These are phyloP conservation scores for Roridomyces roridus DNA, from an alignment of 768 basidiomycete genomes.

Conservation along the genomic window DNA sequence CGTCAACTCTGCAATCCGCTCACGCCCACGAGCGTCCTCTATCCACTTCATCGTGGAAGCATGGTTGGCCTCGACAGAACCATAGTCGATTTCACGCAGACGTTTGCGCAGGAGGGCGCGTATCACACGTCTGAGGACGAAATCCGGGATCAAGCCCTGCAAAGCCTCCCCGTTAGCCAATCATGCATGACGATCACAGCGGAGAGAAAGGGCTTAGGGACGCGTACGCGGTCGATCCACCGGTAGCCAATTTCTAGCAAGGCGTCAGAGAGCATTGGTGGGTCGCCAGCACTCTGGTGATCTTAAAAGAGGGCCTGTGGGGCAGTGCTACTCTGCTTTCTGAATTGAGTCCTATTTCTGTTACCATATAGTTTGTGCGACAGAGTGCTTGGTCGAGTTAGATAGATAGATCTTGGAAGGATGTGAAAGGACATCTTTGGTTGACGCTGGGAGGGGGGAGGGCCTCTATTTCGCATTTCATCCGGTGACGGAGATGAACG, in stretches of 20 bases:
- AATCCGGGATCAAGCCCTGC: conserved; percentile 71
- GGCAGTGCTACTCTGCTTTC: no score
- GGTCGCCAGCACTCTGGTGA: no score
- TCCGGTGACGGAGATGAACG: no score
- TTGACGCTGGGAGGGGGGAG: no score
- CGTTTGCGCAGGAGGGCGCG: conserved; percentile 33
- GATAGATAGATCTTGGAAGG: no score
- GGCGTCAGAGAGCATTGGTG: conserved; percentile 25
- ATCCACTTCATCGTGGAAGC: conserved; percentile 73
- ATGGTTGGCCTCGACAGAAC: conserved; percentile 65
- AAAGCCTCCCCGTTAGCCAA: no score
- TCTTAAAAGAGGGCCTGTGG: no score
- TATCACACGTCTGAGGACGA: conserved; percentile 53
- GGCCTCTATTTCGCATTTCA: no score
- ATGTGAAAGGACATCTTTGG: no score
- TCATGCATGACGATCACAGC: conserved; percentile 23
- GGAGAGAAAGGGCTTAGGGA: neutral
- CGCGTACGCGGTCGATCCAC: conserved; percentile 24
- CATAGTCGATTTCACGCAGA: conserved; percentile 61
- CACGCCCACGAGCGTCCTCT: conserved; percentile 55
- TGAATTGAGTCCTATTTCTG: no score
- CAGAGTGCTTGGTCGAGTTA: no score
- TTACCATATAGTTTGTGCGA: no score
- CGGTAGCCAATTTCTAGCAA: conserved; percentile 20
- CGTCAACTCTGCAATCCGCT: conserved; percentile 63